These are phyloP conservation scores for Teunomyces lycoperdinae DNA, from an alignment of 805 yeast species.

Conservation along the genomic window DNA sequence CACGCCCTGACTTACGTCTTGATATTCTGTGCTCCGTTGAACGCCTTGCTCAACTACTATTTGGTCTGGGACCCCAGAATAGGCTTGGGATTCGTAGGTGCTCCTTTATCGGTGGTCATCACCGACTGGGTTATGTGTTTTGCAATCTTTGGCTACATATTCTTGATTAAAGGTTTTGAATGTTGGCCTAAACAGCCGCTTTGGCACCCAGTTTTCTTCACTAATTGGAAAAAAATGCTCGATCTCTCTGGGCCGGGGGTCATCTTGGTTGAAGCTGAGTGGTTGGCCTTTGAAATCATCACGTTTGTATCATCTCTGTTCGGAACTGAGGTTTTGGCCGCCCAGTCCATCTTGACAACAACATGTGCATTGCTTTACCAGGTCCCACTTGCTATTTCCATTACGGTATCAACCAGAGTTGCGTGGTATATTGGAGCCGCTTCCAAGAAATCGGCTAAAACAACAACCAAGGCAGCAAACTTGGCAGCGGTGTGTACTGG, in stretches of 20 bases:
- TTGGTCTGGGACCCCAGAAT: constrained; percentile 62
- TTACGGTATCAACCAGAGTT: constrained; percentile 72
- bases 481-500: constrained; percentile 32
- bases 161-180: constrained; percentile 42
- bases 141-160: constrained; percentile 48
- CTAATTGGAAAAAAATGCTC: constrained; percentile 64
- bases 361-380: constrained; percentile 68
- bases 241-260: constrained; percentile 69
- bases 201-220: constrained; percentile 26
- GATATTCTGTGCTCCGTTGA: constrained; percentile 69
- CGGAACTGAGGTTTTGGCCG: constrained; percentile 65
- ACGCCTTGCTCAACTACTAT: constrained; percentile 61
- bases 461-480: constrained; percentile 38
- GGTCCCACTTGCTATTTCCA: constrained; percentile 71
- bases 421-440: constrained; percentile 77
- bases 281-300: constrained; percentile 73
- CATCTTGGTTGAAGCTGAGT: constrained; percentile 74
- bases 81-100: constrained; percentile 70
- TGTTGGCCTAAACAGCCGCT: constrained; percentile 39
- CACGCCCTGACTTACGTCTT: constrained; percentile 77
- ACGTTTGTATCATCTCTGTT: constrained; percentile 67
- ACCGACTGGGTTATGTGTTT: constrained; percentile 71
- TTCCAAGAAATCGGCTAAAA: constrained; percentile 34
- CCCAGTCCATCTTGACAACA: constrained; percentile 71
- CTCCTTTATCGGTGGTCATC: constrained; percentile 70